A percentile compares a stretch with the other conserved stretches of the same genome.
Conservation (phyloP, 2,329 filamentous ascomycete species). For the Hypoxylon rubiginosum region DNA sequence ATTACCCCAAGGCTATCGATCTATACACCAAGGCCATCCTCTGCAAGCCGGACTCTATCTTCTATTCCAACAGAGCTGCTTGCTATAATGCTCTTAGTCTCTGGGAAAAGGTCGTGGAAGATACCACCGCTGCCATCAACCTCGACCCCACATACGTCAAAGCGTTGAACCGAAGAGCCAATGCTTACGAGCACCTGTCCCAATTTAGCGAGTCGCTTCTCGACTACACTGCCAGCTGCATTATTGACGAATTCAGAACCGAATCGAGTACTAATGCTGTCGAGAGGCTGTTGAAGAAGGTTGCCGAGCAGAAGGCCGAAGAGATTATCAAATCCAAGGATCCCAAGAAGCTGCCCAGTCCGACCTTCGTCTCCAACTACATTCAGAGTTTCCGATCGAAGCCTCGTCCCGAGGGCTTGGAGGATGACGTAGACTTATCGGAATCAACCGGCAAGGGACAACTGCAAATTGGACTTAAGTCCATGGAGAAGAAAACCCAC, state of each 20-base stretch:
- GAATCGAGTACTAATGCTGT: constrained; percentile 89
- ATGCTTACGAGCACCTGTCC: constrained; percentile 93
- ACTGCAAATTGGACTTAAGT: constrained; percentile 84
- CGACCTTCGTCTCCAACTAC: constrained; percentile 98
- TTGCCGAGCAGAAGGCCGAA: constrained; percentile 94
- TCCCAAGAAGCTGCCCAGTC: constrained; percentile 88
- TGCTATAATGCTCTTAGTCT: constrained; percentile 94
- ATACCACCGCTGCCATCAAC: constrained; percentile 93
- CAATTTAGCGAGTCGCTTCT: constrained; percentile 94
- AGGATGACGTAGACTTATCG: constrained; percentile 81
- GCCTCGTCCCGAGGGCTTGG: constrained; percentile 82
- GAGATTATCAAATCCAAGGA: constrained; percentile 87
- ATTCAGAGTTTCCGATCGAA: constrained; percentile 96
- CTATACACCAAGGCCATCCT: constrained; percentile 96
- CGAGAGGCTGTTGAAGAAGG: constrained; percentile 94
- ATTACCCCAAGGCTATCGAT: constrained; percentile 93
- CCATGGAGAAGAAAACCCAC: constrained; percentile 86
- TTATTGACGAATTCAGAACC: constrained; percentile 97
- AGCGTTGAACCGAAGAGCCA: constrained; percentile 94
- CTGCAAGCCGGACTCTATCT: constrained; percentile 97
- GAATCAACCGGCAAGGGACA: constrained; percentile 87
- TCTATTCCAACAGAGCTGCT: constrained; percentile 98
- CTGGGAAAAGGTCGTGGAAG: constrained; percentile 97
- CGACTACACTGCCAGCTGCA: constrained; percentile 98
- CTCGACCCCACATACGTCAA: constrained; percentile 98